Conservation (phyloP, 768 basidiomycete species). For the Xerocomellus chrysenteron region DNA sequence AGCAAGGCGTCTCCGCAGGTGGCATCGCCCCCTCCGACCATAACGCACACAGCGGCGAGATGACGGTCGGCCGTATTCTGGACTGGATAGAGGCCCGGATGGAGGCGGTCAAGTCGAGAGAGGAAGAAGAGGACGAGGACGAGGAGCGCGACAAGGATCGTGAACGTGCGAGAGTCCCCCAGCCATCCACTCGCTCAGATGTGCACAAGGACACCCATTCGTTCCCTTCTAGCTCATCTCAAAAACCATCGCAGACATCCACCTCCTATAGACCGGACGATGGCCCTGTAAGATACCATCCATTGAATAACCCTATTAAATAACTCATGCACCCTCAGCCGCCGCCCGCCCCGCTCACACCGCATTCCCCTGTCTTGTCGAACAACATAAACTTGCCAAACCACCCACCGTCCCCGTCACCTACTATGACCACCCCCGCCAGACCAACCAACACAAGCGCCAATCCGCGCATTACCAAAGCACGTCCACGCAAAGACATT, state of each 20-base stretch:
- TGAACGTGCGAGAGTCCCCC: constrained; percentile 37
- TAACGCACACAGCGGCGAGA: constrained; percentile 52
- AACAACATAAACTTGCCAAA: constrained; percentile 16
- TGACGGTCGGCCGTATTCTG: constrained; percentile 79
- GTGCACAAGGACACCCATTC: constrained; percentile 18
- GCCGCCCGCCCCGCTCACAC: constrained; percentile 30
- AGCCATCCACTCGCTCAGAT: constrained; percentile 20
- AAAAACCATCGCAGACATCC: constrained; percentile 16
- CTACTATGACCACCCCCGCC: constrained; percentile 24
- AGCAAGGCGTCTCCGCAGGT: constrained; percentile 73
- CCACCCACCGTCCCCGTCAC: constrained; percentile 28
- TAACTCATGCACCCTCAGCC: constrained; percentile 18
- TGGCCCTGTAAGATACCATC: constrained; percentile 31
- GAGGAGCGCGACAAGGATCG: constrained; percentile 63
- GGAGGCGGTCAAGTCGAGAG: constrained; percentile 69
- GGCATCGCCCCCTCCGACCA: constrained; percentile 42
- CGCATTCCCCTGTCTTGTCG: constrained; percentile 28
- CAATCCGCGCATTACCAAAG: constrained; percentile 29
- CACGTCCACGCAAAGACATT: constrained; percentile 33
- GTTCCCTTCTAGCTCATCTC: constrained; percentile 19
- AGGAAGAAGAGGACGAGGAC: constrained; percentile 83
- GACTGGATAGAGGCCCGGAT: constrained; percentile 83
- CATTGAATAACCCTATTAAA: neutral
- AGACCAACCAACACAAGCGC: constrained; percentile 11
- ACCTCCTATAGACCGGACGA: constrained; percentile 21